Evolutionary conservation across 192 early-diverging fungal genomes (phyloP).

Genomic region (Phlyctochytrium bullatum): DNA sequence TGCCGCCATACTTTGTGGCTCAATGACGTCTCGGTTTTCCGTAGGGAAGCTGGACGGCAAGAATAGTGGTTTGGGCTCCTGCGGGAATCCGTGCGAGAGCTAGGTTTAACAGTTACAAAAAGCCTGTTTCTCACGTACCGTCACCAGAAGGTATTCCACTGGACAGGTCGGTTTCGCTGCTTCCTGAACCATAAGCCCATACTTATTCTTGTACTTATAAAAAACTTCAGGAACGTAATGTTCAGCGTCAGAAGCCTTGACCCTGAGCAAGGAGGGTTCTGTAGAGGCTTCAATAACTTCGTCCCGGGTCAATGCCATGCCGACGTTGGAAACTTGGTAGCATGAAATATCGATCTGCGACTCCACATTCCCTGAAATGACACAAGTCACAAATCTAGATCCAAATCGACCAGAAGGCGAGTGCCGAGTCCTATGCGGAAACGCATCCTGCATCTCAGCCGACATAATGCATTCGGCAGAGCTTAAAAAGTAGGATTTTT

Average conservation of each 20-base stretch:
- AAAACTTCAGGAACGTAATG: constrained; percentile 96
- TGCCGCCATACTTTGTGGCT: constrained; percentile 50
- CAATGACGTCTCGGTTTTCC: constrained; percentile 72
- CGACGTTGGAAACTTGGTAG: constrained; percentile 91
- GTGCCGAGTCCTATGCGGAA: constrained; percentile 72
- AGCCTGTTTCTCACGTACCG: constrained; percentile 41
- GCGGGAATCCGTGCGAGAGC: constrained; percentile 88
- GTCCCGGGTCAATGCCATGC: constrained; percentile 86
- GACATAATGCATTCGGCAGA: constrained; percentile 85
- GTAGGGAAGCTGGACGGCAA: constrained; percentile 62
- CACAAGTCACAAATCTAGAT: constrained; percentile 92
- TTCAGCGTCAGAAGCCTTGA: constrained; percentile 67
- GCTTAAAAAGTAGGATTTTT: constrained; percentile 88
- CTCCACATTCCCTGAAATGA: constrained; percentile 84
- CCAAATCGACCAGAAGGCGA: constrained; percentile 77
- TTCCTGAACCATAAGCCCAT: constrained; percentile 80
- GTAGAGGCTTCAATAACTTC: constrained; percentile 87
- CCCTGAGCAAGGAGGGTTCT: constrained; percentile 82
- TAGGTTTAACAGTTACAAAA: constrained; percentile 12
- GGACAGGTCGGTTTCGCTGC: constrained; percentile 95
- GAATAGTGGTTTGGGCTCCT: constrained; percentile 74
- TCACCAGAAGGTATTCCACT: constrained; percentile 93
- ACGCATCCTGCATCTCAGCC: constrained; percentile 75
- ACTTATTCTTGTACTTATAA: constrained; percentile 95
- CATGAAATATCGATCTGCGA: constrained; percentile 79